Conservation (phyloP, 2,329 filamentous ascomycete species). For the Penicillium frequentans region DNA sequence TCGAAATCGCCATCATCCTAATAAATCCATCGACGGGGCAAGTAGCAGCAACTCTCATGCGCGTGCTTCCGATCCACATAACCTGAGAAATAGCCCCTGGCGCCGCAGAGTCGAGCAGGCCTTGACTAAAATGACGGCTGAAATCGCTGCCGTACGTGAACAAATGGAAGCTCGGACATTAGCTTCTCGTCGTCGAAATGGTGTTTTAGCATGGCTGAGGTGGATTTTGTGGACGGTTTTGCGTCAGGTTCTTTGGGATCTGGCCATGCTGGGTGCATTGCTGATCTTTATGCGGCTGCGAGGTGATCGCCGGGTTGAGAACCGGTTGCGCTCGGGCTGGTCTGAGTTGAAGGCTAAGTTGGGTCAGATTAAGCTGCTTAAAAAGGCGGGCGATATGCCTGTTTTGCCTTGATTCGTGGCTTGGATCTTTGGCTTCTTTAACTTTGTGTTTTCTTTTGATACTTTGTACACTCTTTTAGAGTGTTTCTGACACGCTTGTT, state of each 20-base stretch:
- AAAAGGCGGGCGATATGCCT: constrained; percentile 23
- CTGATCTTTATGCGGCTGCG: constrained; percentile 44
- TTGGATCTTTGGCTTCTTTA: neutral
- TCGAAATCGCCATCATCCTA: constrained; percentile 9
- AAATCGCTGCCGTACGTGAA: constrained; percentile 88
- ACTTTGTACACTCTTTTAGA: neutral
- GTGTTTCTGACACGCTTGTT: neutral
- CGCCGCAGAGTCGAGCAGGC: constrained; percentile 79
- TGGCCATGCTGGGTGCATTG: constrained; percentile 50
- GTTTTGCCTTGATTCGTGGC: constrained; percentile 22
- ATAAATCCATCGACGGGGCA: constrained; percentile 5
- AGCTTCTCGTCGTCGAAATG: constrained; percentile 65
- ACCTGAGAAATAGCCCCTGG: constrained; percentile 74
- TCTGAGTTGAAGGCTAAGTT: constrained; percentile 35
- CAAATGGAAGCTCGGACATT: constrained; percentile 79
- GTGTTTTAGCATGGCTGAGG: constrained; percentile 66
- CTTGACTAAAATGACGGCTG: constrained; percentile 84
- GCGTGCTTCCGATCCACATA: constrained; percentile 83
- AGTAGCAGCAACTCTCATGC: constrained; percentile 40
- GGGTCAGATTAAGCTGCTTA: constrained; percentile 26
- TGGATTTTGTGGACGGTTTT: constrained; percentile 69
- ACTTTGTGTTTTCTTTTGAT: neutral
- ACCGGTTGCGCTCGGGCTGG: constrained; percentile 35
- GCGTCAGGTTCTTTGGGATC: constrained; percentile 74
- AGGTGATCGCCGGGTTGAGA: constrained; percentile 45